Percentiles rank a stretch among this genome's conserved stretches.
Evolutionary conservation across 2,329 filamentous ascomycete species (phyloP).

Genomic region (Ceratocystiopsis sp.): DNA sequence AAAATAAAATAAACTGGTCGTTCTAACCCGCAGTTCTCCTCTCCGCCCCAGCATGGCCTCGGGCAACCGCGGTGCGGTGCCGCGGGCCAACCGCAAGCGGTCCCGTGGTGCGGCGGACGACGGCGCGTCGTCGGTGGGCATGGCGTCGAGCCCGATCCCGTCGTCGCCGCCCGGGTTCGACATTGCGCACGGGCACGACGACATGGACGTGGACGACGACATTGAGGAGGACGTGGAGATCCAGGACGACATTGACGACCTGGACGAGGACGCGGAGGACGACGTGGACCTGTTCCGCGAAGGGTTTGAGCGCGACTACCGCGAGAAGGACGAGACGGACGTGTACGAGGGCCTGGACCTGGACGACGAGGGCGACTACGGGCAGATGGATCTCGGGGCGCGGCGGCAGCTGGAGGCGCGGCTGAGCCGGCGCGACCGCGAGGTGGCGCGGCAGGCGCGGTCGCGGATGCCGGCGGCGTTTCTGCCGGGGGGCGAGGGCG

Average conservation of each 20-base stretch:
- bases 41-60: slow-evolving; percentile 66
- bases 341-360: slow-evolving; percentile 53
- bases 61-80: slow-evolving; percentile 55
- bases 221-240: slow-evolving; percentile 54
- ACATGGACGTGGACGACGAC: slow-evolving; percentile 46
- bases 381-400: slow-evolving; percentile 46
- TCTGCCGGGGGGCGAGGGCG: slow-evolving; percentile 67
- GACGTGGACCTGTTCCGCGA: slow-evolving; percentile 64
- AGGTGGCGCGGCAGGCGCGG: slow-evolving; percentile 47
- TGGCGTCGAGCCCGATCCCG: slow-evolving; percentile 47
- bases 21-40: slow-evolving; percentile 46
- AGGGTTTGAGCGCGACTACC: slow-evolving; percentile 56
- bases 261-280: slow-evolving; percentile 69
- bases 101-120: slow-evolving; percentile 34
- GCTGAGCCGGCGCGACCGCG: slow-evolving; percentile 56
- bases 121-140: slow-evolving; percentile 30
- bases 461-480: slow-evolving; percentile 52
- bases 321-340: slow-evolving; percentile 48
- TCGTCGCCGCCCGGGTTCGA: slow-evolving; percentile 47
- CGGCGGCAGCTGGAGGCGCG: slow-evolving; percentile 56
- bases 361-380: slow-evolving; percentile 64
- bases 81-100: slow-evolving; percentile 36
- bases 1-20: background rate
- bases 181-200: slow-evolving; percentile 50
- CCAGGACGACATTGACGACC: slow-evolving; percentile 57